These are phyloP conservation scores for Aspergillus clavatus DNA, from an alignment of 2,329 filamentous ascomycete genomes.

Conservation along the genomic window DNA sequence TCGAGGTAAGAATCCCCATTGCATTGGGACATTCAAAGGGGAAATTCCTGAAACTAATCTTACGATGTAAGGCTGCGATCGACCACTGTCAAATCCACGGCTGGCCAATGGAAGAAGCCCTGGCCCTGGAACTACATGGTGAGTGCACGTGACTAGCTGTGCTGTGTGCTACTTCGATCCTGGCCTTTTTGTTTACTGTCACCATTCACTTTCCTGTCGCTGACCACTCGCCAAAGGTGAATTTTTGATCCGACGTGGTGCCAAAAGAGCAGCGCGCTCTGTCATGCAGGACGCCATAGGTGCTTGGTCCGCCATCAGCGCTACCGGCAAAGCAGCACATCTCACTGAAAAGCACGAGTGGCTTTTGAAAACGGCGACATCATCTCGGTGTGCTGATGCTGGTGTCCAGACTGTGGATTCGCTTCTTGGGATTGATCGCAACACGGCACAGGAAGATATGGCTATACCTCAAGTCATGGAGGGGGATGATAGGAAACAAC, in stretches of 20 bases:
- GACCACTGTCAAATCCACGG: constrained; percentile 57
- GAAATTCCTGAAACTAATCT: constrained; percentile 1
- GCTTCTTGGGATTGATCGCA: constrained; percentile 39
- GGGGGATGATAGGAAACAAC: constrained; percentile 38
- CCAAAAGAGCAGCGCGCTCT: constrained; percentile 54
- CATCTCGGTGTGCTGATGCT: constrained; percentile 49
- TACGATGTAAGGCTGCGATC: constrained; percentile 52
- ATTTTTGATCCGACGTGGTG: constrained; percentile 53
- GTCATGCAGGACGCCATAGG: constrained; percentile 55
- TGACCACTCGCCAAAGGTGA: too few species aligned
- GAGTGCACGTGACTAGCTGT: constrained; percentile 5
- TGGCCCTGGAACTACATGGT: constrained; percentile 58
- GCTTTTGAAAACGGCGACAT: constrained; percentile 53
- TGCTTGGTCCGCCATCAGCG: constrained; percentile 55
- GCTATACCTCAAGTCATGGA: constrained; percentile 29
- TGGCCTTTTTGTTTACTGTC: constrained; percentile 1
- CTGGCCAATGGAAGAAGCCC: constrained; percentile 56
- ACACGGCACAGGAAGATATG: constrained; percentile 28
- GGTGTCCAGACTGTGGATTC: constrained; percentile 54
- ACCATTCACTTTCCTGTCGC: neutral
- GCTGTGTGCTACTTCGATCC: neutral
- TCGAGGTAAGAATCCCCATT: constrained; percentile 30
- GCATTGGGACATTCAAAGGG: too few species aligned
- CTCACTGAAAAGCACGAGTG: constrained; percentile 56
- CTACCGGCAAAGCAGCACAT: constrained; percentile 55